Conservation (phyloP, 1,139 yeast species). For the Candida glucosophila region DNA sequence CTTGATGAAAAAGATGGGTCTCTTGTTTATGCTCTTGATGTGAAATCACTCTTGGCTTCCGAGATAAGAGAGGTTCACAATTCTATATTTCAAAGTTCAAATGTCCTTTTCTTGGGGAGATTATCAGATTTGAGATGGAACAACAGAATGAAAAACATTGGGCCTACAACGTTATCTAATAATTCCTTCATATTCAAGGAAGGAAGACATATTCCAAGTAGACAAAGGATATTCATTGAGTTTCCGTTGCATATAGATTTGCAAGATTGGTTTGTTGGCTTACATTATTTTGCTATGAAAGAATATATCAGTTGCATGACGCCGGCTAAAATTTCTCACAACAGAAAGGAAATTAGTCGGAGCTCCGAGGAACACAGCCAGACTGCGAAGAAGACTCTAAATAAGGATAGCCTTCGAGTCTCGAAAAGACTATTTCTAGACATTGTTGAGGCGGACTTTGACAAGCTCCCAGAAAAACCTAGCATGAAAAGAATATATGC, state of each 20-base stretch:
- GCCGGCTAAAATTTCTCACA: background rate
- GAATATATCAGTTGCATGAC: conserved; percentile 39
- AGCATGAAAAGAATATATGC: conserved; percentile 43
- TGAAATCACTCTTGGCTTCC: conserved; percentile 47
- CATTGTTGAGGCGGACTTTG: conserved; percentile 62
- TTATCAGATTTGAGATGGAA: conserved; percentile 44
- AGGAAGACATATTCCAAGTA: conserved; percentile 23
- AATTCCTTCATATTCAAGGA: conserved; percentile 23
- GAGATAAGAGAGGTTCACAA: conserved; percentile 64
- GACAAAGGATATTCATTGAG: conserved; percentile 44
- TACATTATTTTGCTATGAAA: conserved; percentile 57
- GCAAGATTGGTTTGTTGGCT: conserved; percentile 78
- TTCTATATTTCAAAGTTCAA: conserved; percentile 54
- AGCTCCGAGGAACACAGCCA: background rate
- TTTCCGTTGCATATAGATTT: conserved; percentile 66
- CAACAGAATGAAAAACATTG: conserved; percentile 27
- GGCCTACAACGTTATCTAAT: conserved; percentile 15
- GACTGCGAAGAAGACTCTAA: conserved; percentile 14
- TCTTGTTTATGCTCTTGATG: conserved; percentile 52
- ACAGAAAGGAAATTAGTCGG: background rate
- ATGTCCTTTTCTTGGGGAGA: conserved; percentile 52
- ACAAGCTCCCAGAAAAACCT: conserved; percentile 10
- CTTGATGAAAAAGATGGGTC: conserved; percentile 62
- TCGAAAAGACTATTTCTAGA: conserved; percentile 47
- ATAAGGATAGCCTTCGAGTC: conserved; percentile 40